Base-by-base conservation (phyloP, 2,329 filamentous ascomycete species). In the Myriosclerotinia scirpicola region DNA sequence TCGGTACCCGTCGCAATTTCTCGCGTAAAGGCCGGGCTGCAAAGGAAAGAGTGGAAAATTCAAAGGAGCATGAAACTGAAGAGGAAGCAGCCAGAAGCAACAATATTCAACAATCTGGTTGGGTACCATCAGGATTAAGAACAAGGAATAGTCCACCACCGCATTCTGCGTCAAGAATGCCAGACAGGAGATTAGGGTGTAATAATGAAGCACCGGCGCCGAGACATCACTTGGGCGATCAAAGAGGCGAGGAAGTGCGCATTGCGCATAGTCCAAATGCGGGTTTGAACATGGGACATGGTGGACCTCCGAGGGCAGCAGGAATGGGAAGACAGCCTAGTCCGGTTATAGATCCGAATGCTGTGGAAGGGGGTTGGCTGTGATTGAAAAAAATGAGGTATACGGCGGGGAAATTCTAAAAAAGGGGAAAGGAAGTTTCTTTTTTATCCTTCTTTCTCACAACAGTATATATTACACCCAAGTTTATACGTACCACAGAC, bases 11-110 rank as follows among this genome's bases (percentile, higher is more conserved):
- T 14, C 22, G 64, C 3, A 61, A 65, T 54, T 65, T 65, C 36
- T 65, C 64, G 15, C 54, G 64, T 12, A 60, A 65, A 53, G 64
- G 64, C 6, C 44, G 64, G 15, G 55, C 54, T 0, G 22, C 40
- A 34, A 65, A 44, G 34, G 36, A 53, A 36, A 36, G 26, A 22
- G 36, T 8, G 0, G 42, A 55, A 55, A 20, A 8, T 26, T 26
- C n/a, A 30, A 34, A 17, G 4, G 6, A 15, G n/a, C 5, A 58
- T 22, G 14, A 50, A 50, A 12, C n/a, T 20, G 58, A 52, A 61
- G 58, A 38, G 22, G 30, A 12, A 50, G 44, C 20, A 17, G 34
- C 30, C 11, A 36, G 4, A 20, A 61, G 58, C n/a, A 50, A 61
- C n/a, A 50, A 61, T 17, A 40, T 61, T 30, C 44, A 30, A 2